Evolutionary conservation across 331 rosid genomes (phyloP), one percentile per base, ranked within the genome.

Genomic region (Phaseolus coccineus): DNA sequence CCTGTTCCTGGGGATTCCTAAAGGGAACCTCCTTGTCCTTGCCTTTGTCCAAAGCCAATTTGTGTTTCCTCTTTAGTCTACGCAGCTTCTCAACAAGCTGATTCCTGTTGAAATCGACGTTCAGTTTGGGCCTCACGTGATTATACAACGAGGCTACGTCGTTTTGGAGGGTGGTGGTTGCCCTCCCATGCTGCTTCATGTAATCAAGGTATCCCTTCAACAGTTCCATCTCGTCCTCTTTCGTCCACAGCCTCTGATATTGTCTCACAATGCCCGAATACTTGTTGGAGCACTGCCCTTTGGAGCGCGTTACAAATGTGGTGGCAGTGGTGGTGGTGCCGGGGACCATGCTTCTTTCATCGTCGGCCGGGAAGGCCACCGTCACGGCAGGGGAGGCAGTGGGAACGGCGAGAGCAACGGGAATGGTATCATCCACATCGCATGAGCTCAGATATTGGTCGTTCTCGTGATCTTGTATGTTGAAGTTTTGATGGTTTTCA

Each of bases 61-160:
- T 88, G 86, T 91, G 91, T 80, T 96, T 96, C 78, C 89, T 91
- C 87, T 86, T 86, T 13, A 86, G 30, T 90, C 92, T 75, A 82
- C 97, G 91, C 55, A 95, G 93, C 91, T 92, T 95, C 87, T 95
- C 97, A 30, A 91, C 97, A 53, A 95, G 87, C 88, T 91, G 99
- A 74, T 82, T 93, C 85, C 77, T 90, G 83, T 89, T 91, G 81
- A 95, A 91, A 46, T 25, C 90, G 42, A 66, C 73, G 64, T 87
- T 90, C 1, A 95, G 80, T 69, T 95, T 93, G 1, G 93, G 94
- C 82, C 84, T 88, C 78, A 91, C 79, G 85, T 89, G 93, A 63
- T 93, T 96, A 37, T 91, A 85, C 76, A 95, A 91, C 80, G 87
- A 82, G 13, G 96, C 94, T n/a, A 86, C 89, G 59, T 88, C 91